Percentiles rank a stretch among this genome's conserved stretches.
Evolutionary conservation across 1,284 basidiomycete genomes (phyloP).

Genomic region (Neolentinus lepideus): DNA sequence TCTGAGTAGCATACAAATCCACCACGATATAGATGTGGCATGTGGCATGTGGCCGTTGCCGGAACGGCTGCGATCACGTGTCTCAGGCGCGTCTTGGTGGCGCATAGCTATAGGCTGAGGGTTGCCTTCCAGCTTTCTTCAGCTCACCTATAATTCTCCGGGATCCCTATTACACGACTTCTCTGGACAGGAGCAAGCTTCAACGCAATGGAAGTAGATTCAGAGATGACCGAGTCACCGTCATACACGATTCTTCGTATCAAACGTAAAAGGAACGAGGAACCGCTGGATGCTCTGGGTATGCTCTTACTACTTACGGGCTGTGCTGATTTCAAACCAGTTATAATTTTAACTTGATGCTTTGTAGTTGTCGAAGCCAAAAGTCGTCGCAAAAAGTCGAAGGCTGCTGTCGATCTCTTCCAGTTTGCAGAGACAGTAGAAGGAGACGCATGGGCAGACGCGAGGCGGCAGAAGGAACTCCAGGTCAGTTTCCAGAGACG

Average conservation of each 20-base stretch:
- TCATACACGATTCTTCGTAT: conserved; percentile 68
- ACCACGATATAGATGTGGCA: too few relatives aligned
- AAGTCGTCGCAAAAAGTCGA: conserved; percentile 51
- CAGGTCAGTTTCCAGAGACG: conserved; percentile 33
- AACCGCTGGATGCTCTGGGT: conserved; percentile 73
- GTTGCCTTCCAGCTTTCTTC: too few relatives aligned
- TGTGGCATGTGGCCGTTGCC: too few relatives aligned
- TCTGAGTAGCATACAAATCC: too few relatives aligned
- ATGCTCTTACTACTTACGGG: conserved; percentile 11
- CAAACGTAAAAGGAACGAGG: conserved; percentile 73
- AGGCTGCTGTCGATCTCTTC: conserved; percentile 56
- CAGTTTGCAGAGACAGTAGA: conserved; percentile 78
- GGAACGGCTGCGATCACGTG: too few relatives aligned
- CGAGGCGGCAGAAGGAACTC: conserved; percentile 45
- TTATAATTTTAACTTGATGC: neutral
- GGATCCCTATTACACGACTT: neutral
- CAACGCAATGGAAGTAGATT: neutral
- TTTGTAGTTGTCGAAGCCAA: conserved; percentile 57
- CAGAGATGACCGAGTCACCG: neutral
- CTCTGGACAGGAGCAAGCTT: neutral
- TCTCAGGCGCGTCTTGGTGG: too few relatives aligned
- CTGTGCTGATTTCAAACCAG: neutral
- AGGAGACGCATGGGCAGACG: conserved; percentile 55
- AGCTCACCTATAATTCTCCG: too few relatives aligned
- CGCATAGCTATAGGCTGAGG: too few relatives aligned